Evolutionary conservation across 2,329 filamentous ascomycete genomes (phyloP).

Genomic region (Zymoseptoria crescenta): DNA sequence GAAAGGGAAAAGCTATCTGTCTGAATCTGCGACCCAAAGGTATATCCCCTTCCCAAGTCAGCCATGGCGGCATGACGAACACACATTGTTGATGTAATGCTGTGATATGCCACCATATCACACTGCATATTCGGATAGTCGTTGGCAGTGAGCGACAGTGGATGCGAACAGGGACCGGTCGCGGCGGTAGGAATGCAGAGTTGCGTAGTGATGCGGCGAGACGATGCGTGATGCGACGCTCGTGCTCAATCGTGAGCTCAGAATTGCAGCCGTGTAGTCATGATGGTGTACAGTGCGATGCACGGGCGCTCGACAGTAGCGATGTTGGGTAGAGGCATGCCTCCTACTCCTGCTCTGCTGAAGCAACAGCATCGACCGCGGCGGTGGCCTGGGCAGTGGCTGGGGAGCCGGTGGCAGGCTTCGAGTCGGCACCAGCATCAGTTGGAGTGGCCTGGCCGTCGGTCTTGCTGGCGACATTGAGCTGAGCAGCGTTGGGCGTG

Average conservation of each 20-base stretch:
- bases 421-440: conserved; percentile 14
- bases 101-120: conserved; percentile 19
- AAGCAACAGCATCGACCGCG: conserved; percentile 21
- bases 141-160: conserved; percentile 18
- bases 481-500: conserved; percentile 18
- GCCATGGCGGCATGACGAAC: conserved; percentile 22
- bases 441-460: conserved; percentile 12
- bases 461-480: conserved; percentile 13
- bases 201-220: conserved; percentile 13
- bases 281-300: conserved; percentile 18
- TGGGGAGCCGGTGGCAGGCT: conserved; percentile 18
- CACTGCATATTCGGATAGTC: conserved; percentile 11
- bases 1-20: conserved; percentile 17
- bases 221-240: conserved; percentile 10
- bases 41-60: conserved; percentile 15
- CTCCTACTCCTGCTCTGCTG: conserved; percentile 21
- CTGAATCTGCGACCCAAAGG: conserved; percentile 10
- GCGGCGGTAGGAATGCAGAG: conserved; percentile 13
- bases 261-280: conserved; percentile 21
- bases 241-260: conserved; percentile 20
- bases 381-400: conserved; percentile 16
- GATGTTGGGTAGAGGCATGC: conserved; percentile 9
- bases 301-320: conserved; percentile 17
- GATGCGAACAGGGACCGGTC: conserved; percentile 7
- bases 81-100: conserved; percentile 24